Evolutionary conservation across 2,329 filamentous ascomycete genomes (phyloP), one percentile per base, ranked within the genome.

Genomic region (Phoma herbarum): DNA sequence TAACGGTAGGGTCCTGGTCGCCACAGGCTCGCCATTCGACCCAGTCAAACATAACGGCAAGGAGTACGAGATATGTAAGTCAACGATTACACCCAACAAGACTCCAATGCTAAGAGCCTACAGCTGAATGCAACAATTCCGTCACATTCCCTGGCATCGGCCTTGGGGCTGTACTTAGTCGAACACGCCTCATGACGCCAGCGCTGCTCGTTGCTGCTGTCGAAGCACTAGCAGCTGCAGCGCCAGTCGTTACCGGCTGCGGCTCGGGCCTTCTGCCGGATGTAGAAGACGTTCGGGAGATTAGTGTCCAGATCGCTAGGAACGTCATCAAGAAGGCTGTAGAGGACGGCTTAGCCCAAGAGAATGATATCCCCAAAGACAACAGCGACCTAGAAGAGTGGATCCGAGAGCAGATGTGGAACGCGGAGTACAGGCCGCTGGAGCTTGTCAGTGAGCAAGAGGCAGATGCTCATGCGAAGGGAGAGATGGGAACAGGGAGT

Each of bases 71-170:
- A 82, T 88, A 18, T 81, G 82, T 84, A 70, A 69, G 78, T 71
- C 10, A 77, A 61, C 84, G 57, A 12, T 12, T 33, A 14, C 47
- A 12, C 31, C n/a, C 2, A 9, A 22, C 7, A 39, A 16, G 37
- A 16, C 28, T 4, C 10, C 7, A 12, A 6, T 39, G 23, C 60
- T 70, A 41, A 67, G 43, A n/a, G 14, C 16, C 4, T 22, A 11
- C 84, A 70, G 91, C 91, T 23, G 92, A 96, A 76, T 96, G 93
- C 79, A 96, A 96, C 79, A 96, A 96, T 78, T 90, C 88, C 0
- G 90, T 91, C 31, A 90, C 90, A 16, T 96, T 96, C 75, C 92
- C 92, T 0, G 92, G 92, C 0, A 94, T 96, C 58, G 92, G 92
- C 0, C 87, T 96, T 1, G 93, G 92, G 11, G 86, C 86, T 8